Conservation (phyloP, 2,329 filamentous ascomycete genomes). For the Torrubiella hemipterigena region DNA sequence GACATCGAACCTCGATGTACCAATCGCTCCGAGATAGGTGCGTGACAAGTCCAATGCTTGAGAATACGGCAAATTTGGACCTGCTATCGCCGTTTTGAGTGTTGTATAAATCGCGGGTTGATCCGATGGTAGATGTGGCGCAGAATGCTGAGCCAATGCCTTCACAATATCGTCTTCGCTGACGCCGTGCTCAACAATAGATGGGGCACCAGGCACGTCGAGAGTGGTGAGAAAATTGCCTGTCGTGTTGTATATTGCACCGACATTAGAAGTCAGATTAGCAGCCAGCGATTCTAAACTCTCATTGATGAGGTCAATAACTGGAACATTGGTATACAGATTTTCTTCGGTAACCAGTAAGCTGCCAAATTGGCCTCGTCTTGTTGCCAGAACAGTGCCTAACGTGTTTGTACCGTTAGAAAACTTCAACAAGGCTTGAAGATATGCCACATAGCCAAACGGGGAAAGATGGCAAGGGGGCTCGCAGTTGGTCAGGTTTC, state of each 20-base stretch:
- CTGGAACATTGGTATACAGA: neutral
- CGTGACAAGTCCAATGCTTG: slow-evolving; percentile 1
- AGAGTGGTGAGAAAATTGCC: neutral
- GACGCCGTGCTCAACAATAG: neutral
- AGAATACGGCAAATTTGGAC: slow-evolving; percentile 2
- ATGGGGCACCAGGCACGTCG: neutral
- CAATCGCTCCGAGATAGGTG: slow-evolving; percentile 1
- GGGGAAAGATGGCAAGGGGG: slow-evolving; percentile 3
- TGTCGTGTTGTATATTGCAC: slow-evolving; percentile 1
- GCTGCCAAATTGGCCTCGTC: neutral
- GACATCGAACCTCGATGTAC: slow-evolving; percentile 2
- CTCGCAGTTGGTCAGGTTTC: slow-evolving; percentile 2
- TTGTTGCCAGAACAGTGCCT: neutral
- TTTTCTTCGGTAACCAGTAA: slow-evolving; percentile 1
- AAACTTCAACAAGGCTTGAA: slow-evolving; percentile 1
- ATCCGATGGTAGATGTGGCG: slow-evolving; percentile 2
- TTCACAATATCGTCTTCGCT: slow-evolving; percentile 1
- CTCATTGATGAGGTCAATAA: slow-evolving; percentile 3
- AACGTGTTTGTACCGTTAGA: neutral
- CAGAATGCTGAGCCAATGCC: slow-evolving; percentile 3
- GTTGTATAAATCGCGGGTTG: slow-evolving; percentile 1
- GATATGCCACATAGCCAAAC: slow-evolving; percentile 3
- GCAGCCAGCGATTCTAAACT: slow-evolving; percentile 4
- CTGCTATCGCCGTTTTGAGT: slow-evolving; percentile 1
- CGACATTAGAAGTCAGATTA: neutral